Evolutionary conservation across 306 rosid genomes (phyloP), one percentile per base, ranked within the genome.

Genomic region (Castanospermum australe): DNA sequence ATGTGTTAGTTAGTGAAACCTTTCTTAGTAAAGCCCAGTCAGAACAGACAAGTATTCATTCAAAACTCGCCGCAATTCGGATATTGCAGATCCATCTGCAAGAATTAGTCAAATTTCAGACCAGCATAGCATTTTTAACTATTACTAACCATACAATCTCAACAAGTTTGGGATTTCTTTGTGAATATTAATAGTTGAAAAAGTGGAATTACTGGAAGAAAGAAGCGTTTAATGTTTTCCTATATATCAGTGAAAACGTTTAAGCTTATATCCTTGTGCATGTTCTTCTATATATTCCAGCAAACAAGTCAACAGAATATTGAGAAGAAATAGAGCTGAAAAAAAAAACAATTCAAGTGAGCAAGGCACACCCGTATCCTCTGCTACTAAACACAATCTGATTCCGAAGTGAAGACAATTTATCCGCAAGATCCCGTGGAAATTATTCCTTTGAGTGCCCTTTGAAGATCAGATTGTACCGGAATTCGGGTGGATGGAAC

Each of bases 31-130:
- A n/a, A 95, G 89, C 15, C 99, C 98, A 81, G 85, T 81, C 44
- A 95, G 80, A 88, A 90, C 77, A 70, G 92, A 89, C 82, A 92
- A 90, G 81, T 92, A 95, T 28, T 92, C 99, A 78, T 90, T 94
- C 81, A 92, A 85, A 61, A 90, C 88, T 79, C 88, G 87, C 79
- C 71, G 79, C 66, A 93, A 86, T 85, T 92, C 97, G 2, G 88
- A 25, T 42, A 84, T 76, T 64, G 99, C 94, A 35, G 98, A 88
- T 78, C 96, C 99, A 84, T 57, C 99, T 95, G 80, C 83, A 83
- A 39, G 47, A 87, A 79, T 38, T 17, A 56, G 39, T 51, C 56
- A 67, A 69, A 72, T 59, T 67, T 86, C 55, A 75, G 30, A 39
- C 70, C 30, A 44, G 12, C 21, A 9, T 6, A 41, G 30, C 21